These are phyloP conservation scores for Penicillium sp. DNA, from an alignment of 2,329 filamentous ascomycete species.

Conservation along the genomic window DNA sequence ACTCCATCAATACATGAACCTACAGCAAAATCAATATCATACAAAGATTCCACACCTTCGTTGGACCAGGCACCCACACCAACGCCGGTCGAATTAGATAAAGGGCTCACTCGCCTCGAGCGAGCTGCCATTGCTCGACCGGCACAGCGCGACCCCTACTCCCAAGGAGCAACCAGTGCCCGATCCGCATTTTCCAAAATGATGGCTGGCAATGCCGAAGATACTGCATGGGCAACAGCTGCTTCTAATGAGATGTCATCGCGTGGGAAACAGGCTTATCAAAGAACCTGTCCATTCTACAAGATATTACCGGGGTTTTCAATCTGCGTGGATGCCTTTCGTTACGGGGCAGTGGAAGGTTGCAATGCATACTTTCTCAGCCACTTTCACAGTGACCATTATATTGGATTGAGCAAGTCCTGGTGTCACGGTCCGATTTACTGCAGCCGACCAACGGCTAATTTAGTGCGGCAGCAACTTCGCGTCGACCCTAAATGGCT, in stretches of 20 bases:
- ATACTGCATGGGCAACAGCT: constrained; percentile 81
- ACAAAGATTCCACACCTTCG: not conserved
- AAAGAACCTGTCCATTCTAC: constrained; percentile 94
- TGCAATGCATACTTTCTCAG: constrained; percentile 94
- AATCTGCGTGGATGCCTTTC: constrained; percentile 92
- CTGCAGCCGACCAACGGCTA: constrained; percentile 86
- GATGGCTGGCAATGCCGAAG: constrained; percentile 88
- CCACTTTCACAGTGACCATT: constrained; percentile 97
- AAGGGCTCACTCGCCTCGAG: constrained; percentile 53
- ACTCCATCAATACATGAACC: constrained; percentile 1
- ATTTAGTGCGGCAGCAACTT: constrained; percentile 79
- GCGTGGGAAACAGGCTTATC: constrained; percentile 76
- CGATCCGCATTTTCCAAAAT: constrained; percentile 82
- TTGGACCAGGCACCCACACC: constrained; percentile 5
- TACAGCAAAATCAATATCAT: not conserved
- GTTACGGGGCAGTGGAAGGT: constrained; percentile 86
- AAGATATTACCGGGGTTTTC: constrained; percentile 92
- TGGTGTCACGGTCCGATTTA: constrained; percentile 96
- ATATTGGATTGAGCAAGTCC: constrained; percentile 77
- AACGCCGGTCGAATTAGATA: constrained; percentile 14
- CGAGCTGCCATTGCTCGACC: constrained; percentile 66
- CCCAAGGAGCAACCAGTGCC: constrained; percentile 38
- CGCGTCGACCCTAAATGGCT: constrained; percentile 81
- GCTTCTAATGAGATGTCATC: constrained; percentile 72
- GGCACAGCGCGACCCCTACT: constrained; percentile 74